Evolutionary conservation across 225 moss, liverwort and hornwort genomes (phyloP), one percentile per base, ranked within the genome.

Genomic region (Sphagnum contortum): DNA sequence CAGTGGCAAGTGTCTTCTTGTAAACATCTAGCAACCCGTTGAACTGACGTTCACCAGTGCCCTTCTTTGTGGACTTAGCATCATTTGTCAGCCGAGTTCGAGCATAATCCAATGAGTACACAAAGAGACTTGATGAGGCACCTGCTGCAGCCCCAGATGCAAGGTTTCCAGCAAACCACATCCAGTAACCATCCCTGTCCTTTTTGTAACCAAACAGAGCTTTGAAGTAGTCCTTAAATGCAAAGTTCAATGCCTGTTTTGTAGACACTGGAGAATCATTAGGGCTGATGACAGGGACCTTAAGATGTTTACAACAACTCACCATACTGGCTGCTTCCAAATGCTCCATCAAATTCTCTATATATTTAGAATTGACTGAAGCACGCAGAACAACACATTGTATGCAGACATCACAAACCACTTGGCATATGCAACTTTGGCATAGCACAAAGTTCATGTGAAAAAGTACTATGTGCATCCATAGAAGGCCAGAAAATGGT

Each of bases 171-270:
- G 67, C 81, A 45, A 83, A 83, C 83, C 83, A 83, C 57, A 68
- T 73, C 83, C 83, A 83, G 71, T 83, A 83, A n/a, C 82, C 82
- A 66, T 83, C 79, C 68, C 68, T 78, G 49, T 82, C 82, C 79
- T 83, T 83, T 69, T 73, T 83, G 76, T 81, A 81, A 7, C 81
- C 85, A 50, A 81, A 85, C 10, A 85, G 64, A 69, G 71, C 72
- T 79, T 83, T 83, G 70, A 83, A 79, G 64, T 79, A 79, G 49
- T 74, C 86, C 79, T 86, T 86, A 64, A 86, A 86, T 11, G 86
- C 86, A 48, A 86, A 81, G 77, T 86, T 86, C 55, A 86, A 62
- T 10, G 82, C 83, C 83, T 83, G 1, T 29, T 29, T 29, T 29
- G 75, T 65, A 62, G 50, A 5, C 12, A 4, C 29, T 47, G 29